Conservation (phyloP, 116 monocot genomes). For the Zostera marina region DNA sequence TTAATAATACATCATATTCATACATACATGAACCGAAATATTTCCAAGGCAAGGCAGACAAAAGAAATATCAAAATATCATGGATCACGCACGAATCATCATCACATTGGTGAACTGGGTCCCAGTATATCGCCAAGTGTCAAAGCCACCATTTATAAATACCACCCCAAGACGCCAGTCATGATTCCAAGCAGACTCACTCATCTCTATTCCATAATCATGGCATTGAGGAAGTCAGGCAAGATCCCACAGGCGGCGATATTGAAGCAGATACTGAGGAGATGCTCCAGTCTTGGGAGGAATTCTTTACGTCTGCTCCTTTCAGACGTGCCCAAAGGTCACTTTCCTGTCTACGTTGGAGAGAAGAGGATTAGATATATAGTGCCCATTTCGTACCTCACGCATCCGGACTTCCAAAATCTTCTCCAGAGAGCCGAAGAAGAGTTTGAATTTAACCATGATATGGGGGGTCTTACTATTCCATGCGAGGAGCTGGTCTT, state of each 20-base stretch:
- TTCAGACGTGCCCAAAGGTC: constrained; percentile 19
- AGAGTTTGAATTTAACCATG: constrained; percentile 23
- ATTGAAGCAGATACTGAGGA: constrained; percentile 69
- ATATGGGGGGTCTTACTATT: constrained; percentile 28
- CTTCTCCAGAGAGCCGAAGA: constrained; percentile 19
- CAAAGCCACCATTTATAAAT: no score
- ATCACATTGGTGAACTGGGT: no score
- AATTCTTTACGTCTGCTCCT: constrained; percentile 11
- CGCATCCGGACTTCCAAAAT: constrained; percentile 19
- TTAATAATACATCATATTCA: no score
- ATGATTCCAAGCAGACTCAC: no score
- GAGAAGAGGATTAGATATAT: constrained; percentile 17
- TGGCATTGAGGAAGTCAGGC: constrained; percentile 17
- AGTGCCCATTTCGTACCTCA: constrained; percentile 20
- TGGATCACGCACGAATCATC: no score
- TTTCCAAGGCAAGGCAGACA: no score
- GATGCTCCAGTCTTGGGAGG: constrained; percentile 70
- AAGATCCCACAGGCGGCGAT: constrained; percentile 30
- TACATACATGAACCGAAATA: no score
- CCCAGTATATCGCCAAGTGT: no score
- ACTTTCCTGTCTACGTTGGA: constrained; percentile 23
- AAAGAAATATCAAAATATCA: no score
- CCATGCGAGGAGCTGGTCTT: constrained; percentile 22
- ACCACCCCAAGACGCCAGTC: no score
- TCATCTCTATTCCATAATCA: no score